phyloP scores from a whole-genome alignment of 805 yeast species.

The Kodamaea jinghongensis region DNA sequence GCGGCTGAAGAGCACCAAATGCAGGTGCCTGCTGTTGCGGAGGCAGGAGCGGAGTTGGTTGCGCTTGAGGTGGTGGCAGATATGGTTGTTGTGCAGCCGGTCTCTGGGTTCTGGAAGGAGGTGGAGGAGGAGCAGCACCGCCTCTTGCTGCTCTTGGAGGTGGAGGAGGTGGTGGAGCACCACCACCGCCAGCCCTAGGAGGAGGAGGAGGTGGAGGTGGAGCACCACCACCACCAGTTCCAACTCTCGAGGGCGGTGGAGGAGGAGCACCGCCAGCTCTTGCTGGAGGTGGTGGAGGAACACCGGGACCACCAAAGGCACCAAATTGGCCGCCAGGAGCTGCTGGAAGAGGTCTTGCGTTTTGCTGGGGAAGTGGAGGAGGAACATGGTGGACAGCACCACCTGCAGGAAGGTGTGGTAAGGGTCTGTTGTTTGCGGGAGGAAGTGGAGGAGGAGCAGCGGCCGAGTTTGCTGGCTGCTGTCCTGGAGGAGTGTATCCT shows the following conservation, averaged over 20 bases:
- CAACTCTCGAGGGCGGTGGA: conserved; percentile 31
- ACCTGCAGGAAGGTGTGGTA: conserved; percentile 8
- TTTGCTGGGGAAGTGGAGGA: conserved; percentile 15
- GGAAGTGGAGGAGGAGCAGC: conserved; percentile 16
- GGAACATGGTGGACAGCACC: conserved; percentile 1
- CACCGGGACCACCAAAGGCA: neutral
- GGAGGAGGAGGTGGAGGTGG: conserved; percentile 16
- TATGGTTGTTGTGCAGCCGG: conserved; percentile 6
- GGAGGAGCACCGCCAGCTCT: conserved; percentile 23
- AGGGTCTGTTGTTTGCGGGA: conserved; percentile 17
- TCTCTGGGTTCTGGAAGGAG: neutral
- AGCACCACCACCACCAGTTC: conserved; percentile 14
- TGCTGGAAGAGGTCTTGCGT: conserved; percentile 14
- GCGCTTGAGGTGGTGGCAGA: conserved; percentile 5
- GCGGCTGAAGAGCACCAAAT: conserved; percentile 1
- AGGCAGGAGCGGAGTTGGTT: too few relatives aligned
- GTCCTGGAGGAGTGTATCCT: too few relatives aligned
- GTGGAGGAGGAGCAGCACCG: conserved; percentile 13
- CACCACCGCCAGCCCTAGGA: conserved; percentile 17
- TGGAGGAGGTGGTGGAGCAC: conserved; percentile 31
- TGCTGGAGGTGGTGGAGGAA: conserved; percentile 19
- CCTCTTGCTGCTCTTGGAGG: conserved; percentile 25
- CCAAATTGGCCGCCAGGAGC: conserved; percentile 15
- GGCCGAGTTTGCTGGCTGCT: too few relatives aligned
- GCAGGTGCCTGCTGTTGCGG: conserved; percentile 13